Conservation (phyloP, 805 yeast genomes). For the Candida schatavii region DNA sequence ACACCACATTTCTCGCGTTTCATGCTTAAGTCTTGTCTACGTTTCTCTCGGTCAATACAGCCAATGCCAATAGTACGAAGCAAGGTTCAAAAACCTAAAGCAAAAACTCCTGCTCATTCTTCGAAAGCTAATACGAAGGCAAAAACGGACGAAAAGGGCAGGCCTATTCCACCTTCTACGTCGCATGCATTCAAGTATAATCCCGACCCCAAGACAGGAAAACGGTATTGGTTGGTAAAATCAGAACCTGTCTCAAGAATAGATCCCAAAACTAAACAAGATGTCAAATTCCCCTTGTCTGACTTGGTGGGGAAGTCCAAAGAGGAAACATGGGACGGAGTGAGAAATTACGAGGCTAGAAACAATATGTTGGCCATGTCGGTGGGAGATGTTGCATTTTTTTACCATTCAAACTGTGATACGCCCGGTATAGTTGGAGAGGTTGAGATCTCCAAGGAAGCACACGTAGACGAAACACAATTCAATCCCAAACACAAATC, state of each 20-base stretch:
- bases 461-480: constrained; percentile 40
- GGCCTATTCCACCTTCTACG: constrained; percentile 4
- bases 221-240: constrained; percentile 52
- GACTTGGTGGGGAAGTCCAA: constrained; percentile 35
- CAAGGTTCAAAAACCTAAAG: background rate
- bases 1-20: too few species aligned
- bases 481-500: constrained; percentile 43
- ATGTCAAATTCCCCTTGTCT: constrained; percentile 47
- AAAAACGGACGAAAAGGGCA: background rate
- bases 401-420: constrained; percentile 56
- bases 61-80: too few species aligned
- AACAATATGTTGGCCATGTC: constrained; percentile 49
- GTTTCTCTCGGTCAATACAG: too few species aligned
- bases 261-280: constrained; percentile 45
- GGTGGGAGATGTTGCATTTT: constrained; percentile 45
- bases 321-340: constrained; percentile 57
- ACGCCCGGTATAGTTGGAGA: constrained; percentile 56
- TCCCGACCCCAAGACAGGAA: constrained; percentile 4
- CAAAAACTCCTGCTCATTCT: background rate
- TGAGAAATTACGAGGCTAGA: constrained; percentile 55
- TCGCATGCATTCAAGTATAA: constrained; percentile 7
- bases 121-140: background rate
- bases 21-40: too few species aligned
- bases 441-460: constrained; percentile 25
- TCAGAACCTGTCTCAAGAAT: constrained; percentile 53